phyloP scores from a whole-genome alignment of 2,329 filamentous ascomycete species.

The Coleophoma crateriformis region DNA sequence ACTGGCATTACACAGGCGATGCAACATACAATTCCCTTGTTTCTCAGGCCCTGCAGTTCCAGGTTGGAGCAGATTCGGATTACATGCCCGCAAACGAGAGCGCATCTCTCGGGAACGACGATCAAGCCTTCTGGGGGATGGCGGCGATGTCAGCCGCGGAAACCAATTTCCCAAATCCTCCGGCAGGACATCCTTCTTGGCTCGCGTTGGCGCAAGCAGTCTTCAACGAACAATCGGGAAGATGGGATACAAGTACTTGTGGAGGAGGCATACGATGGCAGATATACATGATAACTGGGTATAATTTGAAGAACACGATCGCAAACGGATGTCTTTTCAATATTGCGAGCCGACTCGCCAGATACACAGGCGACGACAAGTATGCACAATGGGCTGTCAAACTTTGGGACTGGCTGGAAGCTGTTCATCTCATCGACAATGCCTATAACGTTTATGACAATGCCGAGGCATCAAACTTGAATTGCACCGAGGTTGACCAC shows the following conservation, averaged over 20 bases:
- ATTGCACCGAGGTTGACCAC: conserved; percentile 51
- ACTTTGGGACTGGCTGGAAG: conserved; percentile 63
- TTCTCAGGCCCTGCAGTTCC: conserved; percentile 63
- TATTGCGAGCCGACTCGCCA: conserved; percentile 58
- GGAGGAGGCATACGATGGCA: conserved; percentile 75
- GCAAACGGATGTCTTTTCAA: conserved; percentile 56
- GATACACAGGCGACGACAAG: conserved; percentile 69
- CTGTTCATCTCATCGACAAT: conserved; percentile 50
- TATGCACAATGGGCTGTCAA: conserved; percentile 72
- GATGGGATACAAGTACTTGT: conserved; percentile 66
- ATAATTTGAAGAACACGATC: conserved; percentile 65
- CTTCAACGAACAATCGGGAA: conserved; percentile 69
- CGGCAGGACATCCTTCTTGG: conserved; percentile 52
- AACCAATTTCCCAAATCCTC: conserved; percentile 53
- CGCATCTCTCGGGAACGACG: conserved; percentile 63
- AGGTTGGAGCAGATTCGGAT: conserved; percentile 65
- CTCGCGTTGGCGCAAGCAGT: conserved; percentile 69
- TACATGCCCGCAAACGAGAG: conserved; percentile 73
- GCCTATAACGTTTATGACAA: conserved; percentile 58
- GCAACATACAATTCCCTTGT: conserved; percentile 62
- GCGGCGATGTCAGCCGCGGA: conserved; percentile 65
- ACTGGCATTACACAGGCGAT: conserved; percentile 77
- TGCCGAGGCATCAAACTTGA: conserved; percentile 41
- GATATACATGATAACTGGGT: conserved; percentile 73
- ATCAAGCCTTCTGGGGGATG: conserved; percentile 70